Base-by-base conservation (phyloP, 2,329 filamentous ascomycete species). In the Colletotrichum eremochloae region DNA sequence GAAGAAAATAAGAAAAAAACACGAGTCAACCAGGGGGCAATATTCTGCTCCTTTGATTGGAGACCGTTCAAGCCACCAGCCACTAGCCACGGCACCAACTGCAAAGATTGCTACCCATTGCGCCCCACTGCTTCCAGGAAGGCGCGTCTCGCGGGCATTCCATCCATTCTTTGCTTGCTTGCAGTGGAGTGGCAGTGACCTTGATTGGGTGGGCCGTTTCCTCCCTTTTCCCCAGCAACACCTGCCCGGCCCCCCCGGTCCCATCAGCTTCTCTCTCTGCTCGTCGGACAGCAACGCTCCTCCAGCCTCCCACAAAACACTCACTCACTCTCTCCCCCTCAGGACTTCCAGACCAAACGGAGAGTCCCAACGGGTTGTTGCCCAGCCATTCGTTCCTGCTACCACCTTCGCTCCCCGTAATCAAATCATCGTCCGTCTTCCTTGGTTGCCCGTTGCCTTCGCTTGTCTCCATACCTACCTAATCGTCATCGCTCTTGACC, bases 141-240 rank as follows among this genome's bases (percentile, higher is more conserved):
- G 61, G 61, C 36, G 52, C 50, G 40, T 53, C 67, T 66, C 42
- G 11, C 67, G 60, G 55, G 67, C 58, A 56, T 60, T 60, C 31
- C 33, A 31, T 40, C 42, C 24, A 24, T 24, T 24, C 24, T 24
- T 11, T 38, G 36, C 36, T 9, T 24, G 24, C 40, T 36, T 20
- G 42, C 42, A 44, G 42, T 20, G 42, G 15, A 44, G 40, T 6
- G 5, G 42, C 15, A 52, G 64, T 38, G 33, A 24, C 36, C 53
- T 20, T 6, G 53, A 55, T 15, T 15, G 12, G 20, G 68, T 67
- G 63, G 60, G 40, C 46, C 64, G 63, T 64, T 74, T 67, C 66
- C 72, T 75, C 52, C 68, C 62, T 77, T 78, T 77, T 75, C 76
- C 76, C 75, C 72, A 48, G 76, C 76, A 78, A 78, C 76, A 68